Evolutionary conservation across 345 rosid genomes (phyloP).

Genomic region (Conringia planisiliqua): DNA sequence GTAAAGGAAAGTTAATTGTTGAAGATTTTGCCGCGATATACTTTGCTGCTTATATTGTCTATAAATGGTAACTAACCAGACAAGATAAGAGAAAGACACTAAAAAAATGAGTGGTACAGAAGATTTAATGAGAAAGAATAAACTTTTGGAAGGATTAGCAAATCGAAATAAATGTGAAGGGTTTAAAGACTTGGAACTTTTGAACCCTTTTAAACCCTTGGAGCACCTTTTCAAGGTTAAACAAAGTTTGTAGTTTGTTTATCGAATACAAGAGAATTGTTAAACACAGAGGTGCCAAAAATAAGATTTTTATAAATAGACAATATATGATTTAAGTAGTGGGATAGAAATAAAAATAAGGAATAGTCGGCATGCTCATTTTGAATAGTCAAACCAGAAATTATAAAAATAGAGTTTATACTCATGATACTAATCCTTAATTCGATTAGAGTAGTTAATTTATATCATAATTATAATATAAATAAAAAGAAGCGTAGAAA

Average conservation of each 20-base stretch:
- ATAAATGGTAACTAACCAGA: neutral
- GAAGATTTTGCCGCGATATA: neutral
- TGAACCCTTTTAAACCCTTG: too few species aligned
- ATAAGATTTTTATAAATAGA: neutral
- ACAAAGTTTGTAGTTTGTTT: neutral
- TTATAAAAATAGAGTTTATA: neutral
- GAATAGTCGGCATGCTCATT: neutral
- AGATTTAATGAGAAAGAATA: neutral
- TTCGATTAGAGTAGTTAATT: neutral
- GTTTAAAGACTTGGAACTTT: too few species aligned
- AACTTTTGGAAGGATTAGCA: neutral
- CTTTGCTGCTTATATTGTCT: neutral
- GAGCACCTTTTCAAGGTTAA: too few species aligned
- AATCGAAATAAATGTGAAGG: neutral
- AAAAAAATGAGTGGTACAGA: neutral
- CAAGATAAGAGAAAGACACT: neutral
- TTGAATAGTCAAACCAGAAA: neutral
- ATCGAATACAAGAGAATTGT: neutral
- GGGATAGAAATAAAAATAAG: neutral
- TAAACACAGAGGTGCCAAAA: neutral
- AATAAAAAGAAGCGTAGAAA: neutral
- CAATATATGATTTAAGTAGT: neutral
- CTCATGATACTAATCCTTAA: neutral
- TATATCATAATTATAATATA: neutral
- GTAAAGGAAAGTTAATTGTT: constrained; percentile 15